Base-by-base conservation (phyloP, 2,329 filamentous ascomycete genomes). In the Sordariomycetes sp. region DNA sequence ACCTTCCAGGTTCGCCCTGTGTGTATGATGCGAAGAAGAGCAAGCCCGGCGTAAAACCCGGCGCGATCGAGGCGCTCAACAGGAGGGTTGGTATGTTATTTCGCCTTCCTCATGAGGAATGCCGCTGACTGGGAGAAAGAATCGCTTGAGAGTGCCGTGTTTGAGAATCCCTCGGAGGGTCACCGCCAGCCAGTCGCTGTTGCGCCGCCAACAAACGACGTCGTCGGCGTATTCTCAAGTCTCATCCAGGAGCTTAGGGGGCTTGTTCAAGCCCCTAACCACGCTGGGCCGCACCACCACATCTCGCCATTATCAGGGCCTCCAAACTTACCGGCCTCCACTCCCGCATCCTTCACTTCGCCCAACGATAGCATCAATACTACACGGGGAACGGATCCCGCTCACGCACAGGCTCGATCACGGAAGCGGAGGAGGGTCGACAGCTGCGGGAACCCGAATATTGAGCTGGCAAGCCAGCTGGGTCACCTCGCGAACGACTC, bases 401-500 rank as follows among this genome's bases (percentile, higher is more conserved):
- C 59, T 11, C 59, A 63, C 5, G 58, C 54, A 7, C 59, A 60
- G 1, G 57, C 52, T 25, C 59, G 59, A 18, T 58, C 62, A 3
- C 59, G 63, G 3, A 64, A 64, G 50, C 46, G 63, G 20, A 59
- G 63, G 16, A 58, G 64, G 12, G 62, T 65, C 1, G 64, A 64
- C 55, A 65, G 64, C 46, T 64, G 63, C 16, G 63, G 64, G 14
- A 65, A 65, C 48, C 61, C 62, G 1, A 64, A 59, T 10, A 62
- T 64, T 12, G 59, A 63, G 25, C 43, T 67, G 11, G 55, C 62
- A 3, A 59, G 60, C 3, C 56, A 60, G 3, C 54, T 62, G 3
- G 61, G 63, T 25, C 59, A 67, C 12, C 28, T 70, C 16, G 60
- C 67, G n/a, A 62, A 64, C 28, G 61, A 67, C 12, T 59, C 68